Percentiles rank a stretch among this genome's conserved stretches.
Conservation (phyloP, 257 asterid genomes). For the Capsicum rhomboideum region DNA sequence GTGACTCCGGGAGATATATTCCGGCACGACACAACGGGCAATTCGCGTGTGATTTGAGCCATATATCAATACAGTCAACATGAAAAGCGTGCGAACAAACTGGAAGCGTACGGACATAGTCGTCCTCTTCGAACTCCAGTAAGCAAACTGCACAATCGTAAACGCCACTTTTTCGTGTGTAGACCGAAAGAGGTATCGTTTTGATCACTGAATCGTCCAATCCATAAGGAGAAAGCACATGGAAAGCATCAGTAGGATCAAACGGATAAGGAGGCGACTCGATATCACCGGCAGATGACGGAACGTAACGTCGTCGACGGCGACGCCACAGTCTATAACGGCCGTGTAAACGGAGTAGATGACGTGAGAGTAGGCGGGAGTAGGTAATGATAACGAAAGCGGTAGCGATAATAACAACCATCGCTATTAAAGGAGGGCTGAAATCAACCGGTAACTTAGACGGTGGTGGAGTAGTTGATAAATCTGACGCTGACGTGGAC, state of each 20-base stretch:
- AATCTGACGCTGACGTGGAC: conserved; percentile 10
- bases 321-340: conserved; percentile 64
- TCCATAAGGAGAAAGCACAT: conserved; percentile 78
- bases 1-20: conserved; percentile 66
- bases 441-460: conserved; percentile 65
- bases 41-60: conserved; percentile 94
- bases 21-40: conserved; percentile 94
- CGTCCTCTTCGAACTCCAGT: conserved; percentile 71
- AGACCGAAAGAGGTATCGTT: conserved; percentile 71
- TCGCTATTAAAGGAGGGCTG: conserved; percentile 89
- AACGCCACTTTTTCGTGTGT: conserved; percentile 46
- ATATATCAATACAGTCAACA: conserved; percentile 89
- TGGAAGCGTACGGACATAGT: conserved; percentile 85
- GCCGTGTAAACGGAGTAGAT: conserved; percentile 49
- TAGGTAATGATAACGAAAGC: conserved; percentile 83
- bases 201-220: conserved; percentile 81
- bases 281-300: conserved; percentile 73
- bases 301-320: conserved; percentile 54
- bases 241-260: conserved; percentile 52
- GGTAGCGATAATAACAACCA: conserved; percentile 76
- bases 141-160: conserved; percentile 87
- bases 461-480: conserved; percentile 31
- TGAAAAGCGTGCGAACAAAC: conserved; percentile 79
- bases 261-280: conserved; percentile 73
- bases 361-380: conserved; percentile 84